Evolutionary conservation across 345 rosid species (phyloP).

Genomic region (Populus simonii): DNA sequence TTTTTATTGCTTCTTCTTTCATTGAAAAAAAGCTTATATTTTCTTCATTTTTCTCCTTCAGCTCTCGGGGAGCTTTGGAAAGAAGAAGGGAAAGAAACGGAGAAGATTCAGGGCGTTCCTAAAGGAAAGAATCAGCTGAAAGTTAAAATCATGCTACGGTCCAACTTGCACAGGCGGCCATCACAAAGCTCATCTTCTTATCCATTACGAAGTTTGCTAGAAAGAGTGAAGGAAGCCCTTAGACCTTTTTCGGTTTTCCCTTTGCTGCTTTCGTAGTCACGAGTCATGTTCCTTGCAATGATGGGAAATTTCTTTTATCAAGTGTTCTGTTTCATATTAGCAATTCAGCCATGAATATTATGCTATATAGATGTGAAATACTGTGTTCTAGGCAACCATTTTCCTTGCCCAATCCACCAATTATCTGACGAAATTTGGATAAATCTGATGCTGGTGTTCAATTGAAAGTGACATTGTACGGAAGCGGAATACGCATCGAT

Average conservation of each 20-base stretch:
- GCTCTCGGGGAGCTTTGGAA: too few species aligned
- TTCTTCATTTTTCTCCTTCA: too few species aligned
- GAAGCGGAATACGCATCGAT: not conserved
- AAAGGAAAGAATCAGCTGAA: slow-evolving; percentile 28
- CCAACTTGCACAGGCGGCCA: slow-evolving; percentile 13
- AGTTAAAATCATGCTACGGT: not conserved
- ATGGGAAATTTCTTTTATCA: not conserved
- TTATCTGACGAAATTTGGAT: not conserved
- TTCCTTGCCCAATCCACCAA: not conserved
- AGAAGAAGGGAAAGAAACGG: slow-evolving; percentile 4
- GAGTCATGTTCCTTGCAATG: not conserved
- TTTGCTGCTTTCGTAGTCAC: not conserved
- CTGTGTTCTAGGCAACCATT: not conserved
- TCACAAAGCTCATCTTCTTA: not conserved
- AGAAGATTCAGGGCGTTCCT: slow-evolving; percentile 7
- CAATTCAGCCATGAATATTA: not conserved
- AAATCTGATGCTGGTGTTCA: not conserved
- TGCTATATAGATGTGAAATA: not conserved
- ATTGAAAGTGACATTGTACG: not conserved
- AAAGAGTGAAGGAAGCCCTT: not conserved
- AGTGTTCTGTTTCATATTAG: not conserved
- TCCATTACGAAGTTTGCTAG: slow-evolving; percentile 9
- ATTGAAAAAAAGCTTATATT: too few species aligned
- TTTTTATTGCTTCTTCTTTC: too few species aligned
- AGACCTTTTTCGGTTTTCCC: not conserved